Evolutionary conservation across 1,139 yeast species (phyloP).

Genomic region (Blastobotrys buckinghamii): DNA sequence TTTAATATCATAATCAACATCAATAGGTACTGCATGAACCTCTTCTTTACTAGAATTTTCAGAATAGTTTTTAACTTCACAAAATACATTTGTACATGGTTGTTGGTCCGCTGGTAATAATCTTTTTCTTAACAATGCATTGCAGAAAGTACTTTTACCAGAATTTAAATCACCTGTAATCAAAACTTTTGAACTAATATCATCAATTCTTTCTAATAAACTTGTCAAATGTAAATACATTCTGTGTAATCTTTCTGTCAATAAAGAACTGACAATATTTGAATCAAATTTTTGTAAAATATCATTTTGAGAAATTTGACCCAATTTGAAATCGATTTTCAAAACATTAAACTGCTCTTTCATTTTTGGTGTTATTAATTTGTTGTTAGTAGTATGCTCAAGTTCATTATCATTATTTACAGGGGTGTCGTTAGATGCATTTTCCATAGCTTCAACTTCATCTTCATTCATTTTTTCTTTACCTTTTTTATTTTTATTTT

Average conservation of each 20-base stretch:
- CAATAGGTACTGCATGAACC: conserved; percentile 85
- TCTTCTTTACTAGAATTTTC: conserved; percentile 75
- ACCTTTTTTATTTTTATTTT: not conserved
- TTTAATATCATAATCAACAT: conserved; percentile 48
- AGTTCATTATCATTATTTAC: not conserved
- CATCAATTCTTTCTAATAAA: conserved; percentile 78
- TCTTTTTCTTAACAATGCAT: conserved; percentile 72
- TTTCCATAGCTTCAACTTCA: conserved; percentile 2
- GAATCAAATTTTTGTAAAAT: conserved; percentile 54
- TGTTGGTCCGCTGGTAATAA: conserved; percentile 94
- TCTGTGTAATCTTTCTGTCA: conserved; percentile 57
- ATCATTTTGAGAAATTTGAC: conserved; percentile 42
- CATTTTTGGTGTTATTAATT: conserved; percentile 21
- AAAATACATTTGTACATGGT: conserved; percentile 94
- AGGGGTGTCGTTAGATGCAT: too few species aligned
- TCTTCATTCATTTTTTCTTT: conserved; percentile 3
- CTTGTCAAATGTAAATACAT: conserved; percentile 59
- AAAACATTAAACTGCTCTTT: conserved; percentile 49
- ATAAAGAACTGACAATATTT: conserved; percentile 54
- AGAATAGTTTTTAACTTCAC: conserved; percentile 84
- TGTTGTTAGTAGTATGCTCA: conserved; percentile 5
- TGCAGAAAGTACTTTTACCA: conserved; percentile 94
- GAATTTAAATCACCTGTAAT: conserved; percentile 97
- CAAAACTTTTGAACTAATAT: conserved; percentile 86
- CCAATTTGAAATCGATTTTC: conserved; percentile 58